These are phyloP conservation scores for Metschnikowia aberdeeniae DNA, from an alignment of 805 yeast species.

Conservation along the genomic window DNA sequence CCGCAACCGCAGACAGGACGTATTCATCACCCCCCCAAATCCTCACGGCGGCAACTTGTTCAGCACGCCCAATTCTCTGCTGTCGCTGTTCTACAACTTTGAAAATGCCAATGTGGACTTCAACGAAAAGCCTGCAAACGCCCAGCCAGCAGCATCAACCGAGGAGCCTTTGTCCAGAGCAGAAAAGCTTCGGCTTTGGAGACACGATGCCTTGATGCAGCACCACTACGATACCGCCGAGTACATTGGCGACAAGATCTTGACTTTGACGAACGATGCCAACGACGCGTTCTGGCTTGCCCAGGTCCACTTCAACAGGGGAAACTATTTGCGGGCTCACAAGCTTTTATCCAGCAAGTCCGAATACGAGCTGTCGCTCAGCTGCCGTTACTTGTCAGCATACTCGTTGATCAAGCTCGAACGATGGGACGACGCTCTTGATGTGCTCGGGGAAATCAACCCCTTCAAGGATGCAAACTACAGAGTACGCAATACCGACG, in stretches of 20 bases:
- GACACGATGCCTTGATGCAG: slow-evolving; percentile 89
- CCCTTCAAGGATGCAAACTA: slow-evolving; percentile 54
- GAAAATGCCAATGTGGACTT: slow-evolving; percentile 18
- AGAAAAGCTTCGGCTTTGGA: slow-evolving; percentile 83
- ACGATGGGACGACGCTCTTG: slow-evolving; percentile 84
- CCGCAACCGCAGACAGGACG: slow-evolving; percentile 32
- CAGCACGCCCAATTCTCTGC: slow-evolving; percentile 40
- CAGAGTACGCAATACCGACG: slow-evolving; percentile 55
- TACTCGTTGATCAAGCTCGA: slow-evolving; percentile 68
- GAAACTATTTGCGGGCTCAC: slow-evolving; percentile 75
- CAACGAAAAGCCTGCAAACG: slow-evolving; percentile 4
- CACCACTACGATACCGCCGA: slow-evolving; percentile 89
- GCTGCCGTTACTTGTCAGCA: slow-evolving; percentile 79
- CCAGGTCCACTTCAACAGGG: slow-evolving; percentile 75
- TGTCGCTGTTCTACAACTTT: slow-evolving; percentile 36
- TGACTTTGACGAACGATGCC: slow-evolving; percentile 78
- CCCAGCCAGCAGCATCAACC: not conserved
- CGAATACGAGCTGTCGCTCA: slow-evolving; percentile 55
- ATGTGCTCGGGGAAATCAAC: slow-evolving; percentile 75
- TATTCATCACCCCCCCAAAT: slow-evolving; percentile 47
- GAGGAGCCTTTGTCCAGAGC: slow-evolving; percentile 64
- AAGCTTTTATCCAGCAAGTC: slow-evolving; percentile 55
- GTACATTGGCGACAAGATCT: slow-evolving; percentile 85
- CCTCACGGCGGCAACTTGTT: slow-evolving; percentile 37
- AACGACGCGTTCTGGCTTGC: slow-evolving; percentile 97